Evolutionary conservation across 2,329 filamentous ascomycete species (phyloP).

Genomic region (Paraconiothyrium brasiliense): DNA sequence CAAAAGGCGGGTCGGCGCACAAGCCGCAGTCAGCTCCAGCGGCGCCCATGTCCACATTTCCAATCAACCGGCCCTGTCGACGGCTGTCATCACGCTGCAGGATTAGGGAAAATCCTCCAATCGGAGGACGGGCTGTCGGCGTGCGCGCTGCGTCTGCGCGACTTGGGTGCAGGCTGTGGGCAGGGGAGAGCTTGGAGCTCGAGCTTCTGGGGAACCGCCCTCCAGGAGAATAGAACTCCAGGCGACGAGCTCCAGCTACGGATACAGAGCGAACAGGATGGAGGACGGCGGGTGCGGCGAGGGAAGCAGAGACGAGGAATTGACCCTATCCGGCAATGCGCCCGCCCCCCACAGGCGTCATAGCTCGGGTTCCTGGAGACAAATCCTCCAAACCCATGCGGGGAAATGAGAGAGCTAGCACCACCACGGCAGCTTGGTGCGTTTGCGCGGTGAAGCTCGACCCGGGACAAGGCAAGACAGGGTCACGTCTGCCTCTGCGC

Average conservation of each 20-base stretch:
- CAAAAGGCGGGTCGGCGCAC: background rate
- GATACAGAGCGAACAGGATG: background rate
- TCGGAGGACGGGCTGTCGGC: conserved; percentile 6
- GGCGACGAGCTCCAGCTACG: background rate
- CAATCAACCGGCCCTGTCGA: conserved; percentile 15
- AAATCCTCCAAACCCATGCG: conserved; percentile 15
- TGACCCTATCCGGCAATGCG: background rate
- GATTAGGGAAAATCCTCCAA: conserved; percentile 15
- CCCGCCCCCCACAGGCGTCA: conserved; percentile 1
- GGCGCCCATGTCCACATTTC: conserved; percentile 16
- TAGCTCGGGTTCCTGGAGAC: conserved; percentile 12
- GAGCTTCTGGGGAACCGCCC: conserved; percentile 6
- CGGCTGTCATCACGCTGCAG: conserved; percentile 17
- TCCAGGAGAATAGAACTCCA: background rate
- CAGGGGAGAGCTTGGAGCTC: conserved; percentile 14
- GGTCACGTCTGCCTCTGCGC: conserved; percentile 7
- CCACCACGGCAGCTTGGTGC: conserved; percentile 6
- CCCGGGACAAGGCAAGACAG: conserved; percentile 8
- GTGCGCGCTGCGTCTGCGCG: conserved; percentile 4
- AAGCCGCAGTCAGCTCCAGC: conserved; percentile 11
- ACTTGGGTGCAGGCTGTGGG: conserved; percentile 11
- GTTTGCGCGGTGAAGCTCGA: conserved; percentile 7
- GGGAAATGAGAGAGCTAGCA: conserved; percentile 16
- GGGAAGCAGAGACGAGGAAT: background rate
- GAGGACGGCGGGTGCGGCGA: background rate